Evolutionary conservation across 352 stramenopile genomes (phyloP), one percentile per base, ranked within the genome.

Genomic region (Thraustotheca clavata): DNA sequence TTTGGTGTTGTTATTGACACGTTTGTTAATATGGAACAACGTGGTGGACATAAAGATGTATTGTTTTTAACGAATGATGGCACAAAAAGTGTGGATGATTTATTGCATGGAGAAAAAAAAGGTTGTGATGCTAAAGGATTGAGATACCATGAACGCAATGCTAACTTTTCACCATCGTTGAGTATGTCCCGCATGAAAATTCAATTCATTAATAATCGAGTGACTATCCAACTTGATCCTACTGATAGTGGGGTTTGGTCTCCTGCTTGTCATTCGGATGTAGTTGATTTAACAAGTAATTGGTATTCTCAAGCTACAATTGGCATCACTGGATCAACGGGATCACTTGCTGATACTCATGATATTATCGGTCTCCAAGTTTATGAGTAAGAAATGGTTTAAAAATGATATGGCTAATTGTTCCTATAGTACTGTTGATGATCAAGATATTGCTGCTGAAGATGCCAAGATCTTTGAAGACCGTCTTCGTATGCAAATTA

Each of bases 111-210:
- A 0, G 73, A 89, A 27, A 91, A 91, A 50, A 35, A 77, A 26
- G 84, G 84, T 27, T 94, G 84, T 72, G 88, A 87, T 73, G 80
- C 84, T 18, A 77, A 76, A 1, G 75, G 77, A 22, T 87, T 94
- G 35, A 82, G 84, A 32, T 90, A 89, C 76, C 76, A 94, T 59
- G 84, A 90, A 52, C 83, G 81, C 67, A 88, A 89, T 68, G 82
- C 80, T 2, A 74, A 69, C 18, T 94, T 94, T 60, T 89, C 73
- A 16, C 68, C 83, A 47, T 89, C 83, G 40, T 71, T 84, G 40
- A 94, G 87, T 65, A 88, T 85, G 72, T 90, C 84, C 18, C 80
- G 84, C 50, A 78, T 78, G 55, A 91, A 91, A 72, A 66, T 94
- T 40, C 75, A 79, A 68, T 91, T 86, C 76, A 80, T 78, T 49